Evolutionary conservation across 2,329 filamentous ascomycete genomes (phyloP).

Genomic region (Monilinia laxa): DNA sequence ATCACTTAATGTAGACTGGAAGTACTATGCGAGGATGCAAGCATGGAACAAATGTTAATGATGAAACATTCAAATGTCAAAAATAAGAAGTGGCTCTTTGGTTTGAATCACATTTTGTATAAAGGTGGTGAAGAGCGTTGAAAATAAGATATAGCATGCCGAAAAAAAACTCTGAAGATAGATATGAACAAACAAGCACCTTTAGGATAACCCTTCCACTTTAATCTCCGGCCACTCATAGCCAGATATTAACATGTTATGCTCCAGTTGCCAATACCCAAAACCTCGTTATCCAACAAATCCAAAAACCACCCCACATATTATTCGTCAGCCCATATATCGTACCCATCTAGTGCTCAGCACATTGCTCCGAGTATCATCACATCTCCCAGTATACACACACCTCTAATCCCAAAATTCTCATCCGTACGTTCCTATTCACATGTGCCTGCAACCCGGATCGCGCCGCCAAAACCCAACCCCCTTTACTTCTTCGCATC

Average conservation of each 20-base stretch:
- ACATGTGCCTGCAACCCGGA: neutral
- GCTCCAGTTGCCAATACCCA: neutral
- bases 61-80: neutral
- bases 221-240: neutral
- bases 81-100: neutral
- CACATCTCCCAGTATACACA: too few species aligned
- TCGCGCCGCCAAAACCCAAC: neutral
- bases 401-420: neutral
- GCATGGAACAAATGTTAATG: neutral
- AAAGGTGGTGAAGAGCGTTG: neutral
- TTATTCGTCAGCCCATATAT: conserved; percentile 4
- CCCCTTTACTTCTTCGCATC: conserved; percentile 21
- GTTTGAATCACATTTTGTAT: neutral
- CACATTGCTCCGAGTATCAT: conserved; percentile 1
- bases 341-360: conserved; percentile 9
- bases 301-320: neutral
- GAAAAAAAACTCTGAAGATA: neutral
- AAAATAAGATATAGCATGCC: neutral
- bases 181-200: neutral
- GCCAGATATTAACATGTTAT: neutral
- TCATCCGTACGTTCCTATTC: neutral
- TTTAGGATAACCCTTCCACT: neutral
- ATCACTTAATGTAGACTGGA: neutral
- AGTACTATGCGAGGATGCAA: neutral
- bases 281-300: neutral